Evolutionary conservation across 805 yeast genomes (phyloP).

Genomic region (Barnettozyma wickerhamii): DNA sequence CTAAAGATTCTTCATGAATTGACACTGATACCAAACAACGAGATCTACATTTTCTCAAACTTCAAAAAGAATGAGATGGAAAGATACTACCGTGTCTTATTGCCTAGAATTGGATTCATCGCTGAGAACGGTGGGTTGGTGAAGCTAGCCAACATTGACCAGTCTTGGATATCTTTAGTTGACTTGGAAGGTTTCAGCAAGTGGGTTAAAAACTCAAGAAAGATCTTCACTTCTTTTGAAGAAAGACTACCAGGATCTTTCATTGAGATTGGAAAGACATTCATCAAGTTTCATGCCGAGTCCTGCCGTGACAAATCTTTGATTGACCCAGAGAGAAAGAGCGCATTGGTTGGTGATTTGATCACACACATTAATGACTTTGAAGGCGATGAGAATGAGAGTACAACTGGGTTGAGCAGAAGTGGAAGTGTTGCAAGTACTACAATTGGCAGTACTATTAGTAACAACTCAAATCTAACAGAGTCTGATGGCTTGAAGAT

Average conservation of each 20-base stretch:
- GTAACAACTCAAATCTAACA: not conserved
- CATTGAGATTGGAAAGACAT: constrained; percentile 69
- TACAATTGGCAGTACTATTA: not conserved
- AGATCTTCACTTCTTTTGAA: constrained; percentile 52
- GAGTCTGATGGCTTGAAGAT: constrained; percentile 33
- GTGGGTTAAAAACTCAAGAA: constrained; percentile 58
- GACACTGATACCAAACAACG: constrained; percentile 39
- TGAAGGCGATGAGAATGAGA: constrained; percentile 33
- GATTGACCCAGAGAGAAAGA: constrained; percentile 56
- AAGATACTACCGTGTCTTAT: constrained; percentile 54
- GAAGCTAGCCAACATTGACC: constrained; percentile 42
- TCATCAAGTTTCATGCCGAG: constrained; percentile 73
- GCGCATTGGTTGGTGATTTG: constrained; percentile 73
- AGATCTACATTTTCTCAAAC: constrained; percentile 68
- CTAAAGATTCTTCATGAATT: constrained; percentile 56
- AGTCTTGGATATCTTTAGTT: constrained; percentile 16
- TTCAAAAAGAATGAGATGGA: constrained; percentile 62
- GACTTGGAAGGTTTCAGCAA: constrained; percentile 25
- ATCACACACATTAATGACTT: constrained; percentile 80
- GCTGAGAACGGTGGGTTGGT: constrained; percentile 90
- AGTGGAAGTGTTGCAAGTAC: constrained; percentile 32
- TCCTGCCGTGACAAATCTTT: constrained; percentile 21
- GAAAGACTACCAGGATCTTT: constrained; percentile 81
- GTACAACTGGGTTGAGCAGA: constrained; percentile 1
- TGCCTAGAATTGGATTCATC: constrained; percentile 70